Base-by-base conservation (phyloP, 2,329 filamentous ascomycete species). In the Penicillium sp. region DNA sequence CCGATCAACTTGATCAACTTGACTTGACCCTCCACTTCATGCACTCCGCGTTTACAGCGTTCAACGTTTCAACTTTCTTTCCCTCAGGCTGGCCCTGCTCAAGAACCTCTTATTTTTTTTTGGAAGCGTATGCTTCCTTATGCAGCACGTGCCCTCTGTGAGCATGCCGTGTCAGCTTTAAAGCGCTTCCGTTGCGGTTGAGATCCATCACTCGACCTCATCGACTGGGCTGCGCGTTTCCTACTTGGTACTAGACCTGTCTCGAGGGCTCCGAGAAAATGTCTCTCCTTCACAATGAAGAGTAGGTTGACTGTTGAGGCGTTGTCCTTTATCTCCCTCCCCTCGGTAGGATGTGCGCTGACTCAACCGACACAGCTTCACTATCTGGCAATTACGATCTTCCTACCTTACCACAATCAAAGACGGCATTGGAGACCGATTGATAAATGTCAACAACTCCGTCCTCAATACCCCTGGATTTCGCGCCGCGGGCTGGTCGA, bases 391-490 rank as follows among this genome's bases (percentile, higher is more conserved):
- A 68, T 77, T 88, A 42, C 84, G 86, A 55, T 86, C 85, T 19
- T 84, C 84, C 37, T 88, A 87, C 67, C 80, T 88, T 21, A 81
- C 82, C 29, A 79, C 82, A 48, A 86, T 86, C 65, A 87, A 87
- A 71, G 86, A 88, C 69, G 86, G 85, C 58, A 83, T 87, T 42
- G 85, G 85, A 60, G 86, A 88, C 69, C 80, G 86, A 43, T 76
- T 88, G 52, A 88, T 88, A 73, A 87, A 82, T 58, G 80, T 88
- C 64, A 86, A 88, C 68, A 80, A 84, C 29, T 80, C 81, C 42
- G 80, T 87, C 37, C 77, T 88, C 52, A 88, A 87, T 68, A 84
- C 85, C 45, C 83, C 84, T 21, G 84, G 84, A 19, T 88, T 88
- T 68, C 84, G 85, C 61, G 84, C 84, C 24, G 84, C 86, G 49